These are phyloP conservation scores for Terfezia claveryi DNA, from an alignment of 495 filamentous ascomycete genomes.

Conservation along the genomic window DNA sequence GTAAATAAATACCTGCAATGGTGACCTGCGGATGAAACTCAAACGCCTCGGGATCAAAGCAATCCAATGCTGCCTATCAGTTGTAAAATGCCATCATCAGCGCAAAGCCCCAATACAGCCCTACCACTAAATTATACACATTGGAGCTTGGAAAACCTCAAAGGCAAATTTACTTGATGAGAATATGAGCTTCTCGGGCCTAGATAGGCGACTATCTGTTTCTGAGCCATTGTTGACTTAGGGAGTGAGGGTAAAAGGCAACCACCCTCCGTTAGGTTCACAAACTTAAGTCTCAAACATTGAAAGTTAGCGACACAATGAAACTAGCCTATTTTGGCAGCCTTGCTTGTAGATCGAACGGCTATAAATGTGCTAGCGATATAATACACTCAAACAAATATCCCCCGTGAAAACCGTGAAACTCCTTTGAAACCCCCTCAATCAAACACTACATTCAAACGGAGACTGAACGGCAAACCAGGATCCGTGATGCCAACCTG, in stretches of 20 bases:
- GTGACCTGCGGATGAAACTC: conserved; percentile 36
- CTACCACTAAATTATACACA: not conserved
- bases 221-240: too few relatives aligned
- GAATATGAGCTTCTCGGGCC: conserved; percentile 71
- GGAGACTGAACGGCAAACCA: conserved; percentile 13
- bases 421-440: not conserved
- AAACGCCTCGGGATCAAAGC: conserved; percentile 33
- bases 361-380: too few relatives aligned
- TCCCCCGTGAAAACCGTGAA: too few relatives aligned
- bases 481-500: conserved; percentile 12
- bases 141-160: not conserved
- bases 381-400: too few relatives aligned
- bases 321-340: too few relatives aligned
- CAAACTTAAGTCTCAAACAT: too few relatives aligned
- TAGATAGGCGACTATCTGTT: conserved; percentile 47
- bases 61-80: conserved; percentile 40
- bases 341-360: too few relatives aligned
- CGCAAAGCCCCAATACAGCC: too few relatives aligned
- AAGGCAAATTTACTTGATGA: conserved; percentile 48
- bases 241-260: too few relatives aligned
- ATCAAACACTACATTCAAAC: conserved; percentile 11
- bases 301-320: too few relatives aligned
- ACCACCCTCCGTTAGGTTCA: too few relatives aligned
- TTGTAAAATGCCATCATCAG: not conserved
- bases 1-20: conserved; percentile 31